Evolutionary conservation across 768 basidiomycete genomes (phyloP), one percentile per base, ranked within the genome.

Genomic region (Gloeopeniophorella convolvens): DNA sequence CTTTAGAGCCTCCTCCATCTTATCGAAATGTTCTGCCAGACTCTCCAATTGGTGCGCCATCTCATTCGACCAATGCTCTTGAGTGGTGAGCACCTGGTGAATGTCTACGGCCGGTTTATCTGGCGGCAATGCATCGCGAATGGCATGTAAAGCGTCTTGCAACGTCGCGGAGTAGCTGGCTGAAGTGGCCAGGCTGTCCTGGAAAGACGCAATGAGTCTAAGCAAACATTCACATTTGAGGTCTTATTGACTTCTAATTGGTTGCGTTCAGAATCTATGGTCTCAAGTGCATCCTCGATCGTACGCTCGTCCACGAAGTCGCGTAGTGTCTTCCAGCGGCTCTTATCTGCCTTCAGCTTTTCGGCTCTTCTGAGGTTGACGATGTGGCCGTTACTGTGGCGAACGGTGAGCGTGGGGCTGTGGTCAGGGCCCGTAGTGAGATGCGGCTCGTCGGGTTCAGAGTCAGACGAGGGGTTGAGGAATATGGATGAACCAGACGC

Each of bases 271-370:
- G 69, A 74, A 59, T 92, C 89, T 41, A 91, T 78, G 1, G 71
- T 72, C 46, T 91, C 89, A 39, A 85, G 62, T 16, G 80, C 73
- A 54, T 87, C 84, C 45, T 92, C 89, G 31, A 91, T 81, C 6
- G 80, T 84, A 26, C 80, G 74, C 58, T 92, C 89, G 58, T 90
- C 86, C 30, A 90, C 85, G 64, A 92, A 91, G 62, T 91, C 88
- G 28, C 89, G 77, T 28, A 91, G 62, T 0, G 84, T 86, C 72
- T 89, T 91, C 89, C 89, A 90, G 27, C 69, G 72, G 33, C 70
- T 72, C 50, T 80, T 70, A 57, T 83, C 81, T 21, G 59, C 61
- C 48, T 58, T 52, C 26, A 55, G 58, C 3, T 48, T 57, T 23
- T 45, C 44, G 10, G 45, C 54, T 26, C 62, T 60, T 28, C 24